Base-by-base conservation (phyloP, 257 asterid species). In the Cynanchum wilfordii region DNA sequence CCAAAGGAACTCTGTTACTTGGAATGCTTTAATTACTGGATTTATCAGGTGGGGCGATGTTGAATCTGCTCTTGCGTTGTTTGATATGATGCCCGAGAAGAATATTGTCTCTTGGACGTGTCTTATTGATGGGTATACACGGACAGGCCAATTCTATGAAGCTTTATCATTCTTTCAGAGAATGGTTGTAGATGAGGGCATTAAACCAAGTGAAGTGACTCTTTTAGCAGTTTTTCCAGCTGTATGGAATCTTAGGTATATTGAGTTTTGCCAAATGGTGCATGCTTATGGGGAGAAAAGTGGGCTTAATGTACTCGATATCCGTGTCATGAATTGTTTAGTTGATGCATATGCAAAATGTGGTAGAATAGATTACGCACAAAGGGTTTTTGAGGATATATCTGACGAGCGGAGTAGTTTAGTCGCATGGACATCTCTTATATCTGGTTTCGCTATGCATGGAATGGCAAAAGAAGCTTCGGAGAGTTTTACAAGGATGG, bases 51-150 rank as follows among this genome's bases (percentile, higher is more conserved):
- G 90, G 86, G 88, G 92, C 33, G 80, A 82, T 80, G 69, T 90
- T 68, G 74, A 56, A 30, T 73, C 49, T 30, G 94, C 96, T 19
- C 81, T 79, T 81, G 70, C 47, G 12, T 66, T 82, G 47, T 90
- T 90, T 57, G 83, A 90, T 78, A 73, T 10, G 71, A 87, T 90
- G 91, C 90, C 88, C 25, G 86, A 69, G 74, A 90, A 78, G 87
- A 87, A 87, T 75, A 86, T 89, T 64, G 77, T 90, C 73, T 85
- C 97, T 0, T 90, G 96, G 97, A 90, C 97, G 0, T 88, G 94
- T 13, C 33, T 91, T 16, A 85, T 89, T 44, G 94, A 89, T 73
- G 97, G 97, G 71, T 87, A 84, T 65, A 87, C 92, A 8, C 80
- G 96, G 63, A 70, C 27, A 68, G 76, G 82, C 33, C 77, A 47